These are phyloP conservation scores for Blastobotrys elegans DNA, from an alignment of 1,139 yeast genomes.

Conservation along the genomic window DNA sequence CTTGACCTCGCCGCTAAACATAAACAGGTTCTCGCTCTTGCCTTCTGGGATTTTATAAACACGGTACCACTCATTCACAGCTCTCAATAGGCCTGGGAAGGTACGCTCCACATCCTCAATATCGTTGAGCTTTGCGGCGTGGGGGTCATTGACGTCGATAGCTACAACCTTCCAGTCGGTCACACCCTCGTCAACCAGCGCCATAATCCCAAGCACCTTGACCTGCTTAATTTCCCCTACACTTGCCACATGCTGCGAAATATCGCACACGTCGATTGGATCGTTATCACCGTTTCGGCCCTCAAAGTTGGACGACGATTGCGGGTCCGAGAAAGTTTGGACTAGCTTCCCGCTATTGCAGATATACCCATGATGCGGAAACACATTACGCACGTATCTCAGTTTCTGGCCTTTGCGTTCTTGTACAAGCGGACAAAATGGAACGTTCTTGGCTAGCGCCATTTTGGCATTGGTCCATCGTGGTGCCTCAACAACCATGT, in stretches of 20 bases:
- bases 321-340: slow-evolving; percentile 91
- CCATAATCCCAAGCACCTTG: slow-evolving; percentile 88
- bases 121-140: slow-evolving; percentile 69
- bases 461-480: slow-evolving; percentile 94
- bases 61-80: slow-evolving; percentile 90
- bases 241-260: slow-evolving; percentile 39
- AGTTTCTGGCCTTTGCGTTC: slow-evolving; percentile 89
- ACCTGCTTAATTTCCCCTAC: slow-evolving; percentile 78
- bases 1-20: slow-evolving; percentile 78
- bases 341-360: slow-evolving; percentile 98
- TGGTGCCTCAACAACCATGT: slow-evolving; percentile 93
- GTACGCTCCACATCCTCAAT: slow-evolving; percentile 75
- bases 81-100: slow-evolving; percentile 81
- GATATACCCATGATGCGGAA: slow-evolving; percentile 95
- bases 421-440: slow-evolving; percentile 86
- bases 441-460: slow-evolving; percentile 72
- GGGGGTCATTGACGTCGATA: slow-evolving; percentile 75
- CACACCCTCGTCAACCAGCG: slow-evolving; percentile 94
- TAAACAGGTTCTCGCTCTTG: slow-evolving; percentile 82
- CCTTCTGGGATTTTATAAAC: slow-evolving; percentile 94
- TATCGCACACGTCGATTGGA: slow-evolving; percentile 94
- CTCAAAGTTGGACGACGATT: slow-evolving; percentile 42
- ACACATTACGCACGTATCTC: slow-evolving; percentile 80
- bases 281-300: slow-evolving; percentile 84
- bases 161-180: slow-evolving; percentile 95